A percentile compares a stretch with the other conserved stretches of the same genome.
These are phyloP conservation scores for Apiotrichum laibachii DNA, from an alignment of 1,284 basidiomycete species.

Conservation along the genomic window DNA sequence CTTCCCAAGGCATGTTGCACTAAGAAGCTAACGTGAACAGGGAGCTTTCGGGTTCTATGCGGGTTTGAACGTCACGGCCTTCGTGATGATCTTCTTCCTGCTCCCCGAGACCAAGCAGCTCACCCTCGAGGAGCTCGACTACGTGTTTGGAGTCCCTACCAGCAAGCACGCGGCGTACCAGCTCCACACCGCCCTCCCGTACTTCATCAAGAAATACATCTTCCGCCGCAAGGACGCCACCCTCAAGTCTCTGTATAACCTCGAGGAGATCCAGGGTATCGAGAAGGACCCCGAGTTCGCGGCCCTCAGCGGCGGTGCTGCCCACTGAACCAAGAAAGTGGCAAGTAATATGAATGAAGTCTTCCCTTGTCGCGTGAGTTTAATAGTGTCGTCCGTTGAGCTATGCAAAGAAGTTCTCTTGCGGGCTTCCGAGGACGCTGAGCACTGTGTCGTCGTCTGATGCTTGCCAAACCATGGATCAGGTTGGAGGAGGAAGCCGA, in stretches of 20 bases:
- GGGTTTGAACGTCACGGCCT: conserved; percentile 31
- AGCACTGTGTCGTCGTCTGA: too few relatives aligned
- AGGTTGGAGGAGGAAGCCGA: too few relatives aligned
- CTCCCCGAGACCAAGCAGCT: conserved; percentile 36
- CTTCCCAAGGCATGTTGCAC: neutral
- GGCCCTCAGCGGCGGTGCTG: conserved; percentile 18
- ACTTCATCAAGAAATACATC: conserved; percentile 24
- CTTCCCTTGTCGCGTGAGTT: too few relatives aligned
- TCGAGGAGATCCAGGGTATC: conserved; percentile 29
- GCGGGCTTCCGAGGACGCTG: too few relatives aligned
- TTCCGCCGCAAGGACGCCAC: conserved; percentile 23
- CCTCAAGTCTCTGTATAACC: conserved; percentile 27
- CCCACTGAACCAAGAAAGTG: conserved; percentile 11
- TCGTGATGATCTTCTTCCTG: conserved; percentile 36
- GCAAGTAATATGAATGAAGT: too few relatives aligned
- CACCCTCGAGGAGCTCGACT: conserved; percentile 44
- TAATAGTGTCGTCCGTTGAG: too few relatives aligned
- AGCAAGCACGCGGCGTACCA: conserved; percentile 32
- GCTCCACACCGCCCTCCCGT: conserved; percentile 23
- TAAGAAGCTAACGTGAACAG: conserved; percentile 54
- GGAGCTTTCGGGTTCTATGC: conserved; percentile 61
- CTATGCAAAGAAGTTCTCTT: too few relatives aligned
- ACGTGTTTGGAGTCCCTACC: conserved; percentile 39
- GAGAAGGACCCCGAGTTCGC: conserved; percentile 30
- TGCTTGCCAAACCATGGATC: too few relatives aligned